Evolutionary conservation across 2,329 filamentous ascomycete species (phyloP), one percentile per base, ranked within the genome.

Genomic region (Arachnopeziza araneosa): DNA sequence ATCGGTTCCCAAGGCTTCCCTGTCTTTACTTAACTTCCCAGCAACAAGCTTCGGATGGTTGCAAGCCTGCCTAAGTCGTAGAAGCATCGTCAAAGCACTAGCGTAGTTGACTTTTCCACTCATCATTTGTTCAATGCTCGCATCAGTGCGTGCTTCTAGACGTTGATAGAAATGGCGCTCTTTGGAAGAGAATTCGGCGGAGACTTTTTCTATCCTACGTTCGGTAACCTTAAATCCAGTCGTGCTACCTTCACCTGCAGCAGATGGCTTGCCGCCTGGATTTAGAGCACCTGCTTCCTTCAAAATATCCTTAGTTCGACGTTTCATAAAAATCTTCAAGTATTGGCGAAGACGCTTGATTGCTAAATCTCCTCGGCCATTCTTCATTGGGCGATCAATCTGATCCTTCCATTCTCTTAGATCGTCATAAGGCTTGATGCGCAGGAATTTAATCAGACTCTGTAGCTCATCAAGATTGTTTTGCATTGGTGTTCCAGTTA

Each of bases 391-490:
- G 52, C 83, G 79, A 57, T 92, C 93, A 61, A 99, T 99, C 60
- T 96, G 88, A 19, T 93, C 89, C 67, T 93, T 93, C 93, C 95
- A 99, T 61, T 89, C 85, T 10, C 83, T 82, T 22, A 97, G 79
- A 59, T 97, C 87, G 69, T 96, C 88, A 70, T 95, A 98, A 0
- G 95, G 95, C 67, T 90, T 89, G 71, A 99, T 96, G 19, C 90
- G 87, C 48, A 99, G 80, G 74, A 99, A 99, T 63, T 88, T 90
- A 73, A 99, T 91, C 57, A 99, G 78, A 66, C 91, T 96, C 72
- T 99, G 95, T 56, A 99, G 78, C 74, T 99, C 95, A 66, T 99
- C 95, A 6, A 99, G 83, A 69, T 96, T 98, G 76, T 99, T 99
- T 72, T 99, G 95, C 88, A 99, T 92, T 0, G 95, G 95, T 1